phyloP scores from a whole-genome alignment of 805 yeast species.

The Candida silvatica region DNA sequence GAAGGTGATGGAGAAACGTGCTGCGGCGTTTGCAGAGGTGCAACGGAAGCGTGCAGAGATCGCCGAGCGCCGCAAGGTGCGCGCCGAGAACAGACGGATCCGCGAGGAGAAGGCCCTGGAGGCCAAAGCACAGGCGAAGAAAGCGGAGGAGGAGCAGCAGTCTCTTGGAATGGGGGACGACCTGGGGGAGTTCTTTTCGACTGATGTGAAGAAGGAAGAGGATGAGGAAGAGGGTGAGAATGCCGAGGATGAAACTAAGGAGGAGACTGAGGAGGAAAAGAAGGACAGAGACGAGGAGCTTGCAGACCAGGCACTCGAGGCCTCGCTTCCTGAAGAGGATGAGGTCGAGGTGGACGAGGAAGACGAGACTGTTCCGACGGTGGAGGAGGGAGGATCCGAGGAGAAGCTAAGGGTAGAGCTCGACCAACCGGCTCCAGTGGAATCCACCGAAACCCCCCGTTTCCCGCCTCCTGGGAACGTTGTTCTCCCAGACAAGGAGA shows the following conservation, averaged over 20 bases:
- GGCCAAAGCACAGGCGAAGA: background rate
- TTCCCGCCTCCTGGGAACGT: slow-evolving; percentile 3
- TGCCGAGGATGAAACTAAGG: slow-evolving; percentile 5
- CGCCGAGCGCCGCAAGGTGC: background rate
- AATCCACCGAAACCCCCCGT: background rate
- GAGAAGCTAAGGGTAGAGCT: slow-evolving; percentile 1
- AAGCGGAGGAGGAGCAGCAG: slow-evolving; percentile 2
- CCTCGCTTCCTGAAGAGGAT: slow-evolving; percentile 5
- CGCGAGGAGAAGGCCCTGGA: slow-evolving; percentile 5
- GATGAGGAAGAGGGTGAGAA: slow-evolving; percentile 7
- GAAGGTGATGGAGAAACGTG: slow-evolving; percentile 18
- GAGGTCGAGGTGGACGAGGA: slow-evolving; percentile 6
- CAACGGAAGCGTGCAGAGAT: background rate
- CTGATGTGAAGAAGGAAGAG: slow-evolving; percentile 6
- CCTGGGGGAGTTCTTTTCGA: slow-evolving; percentile 1
- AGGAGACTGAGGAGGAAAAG: slow-evolving; percentile 4
- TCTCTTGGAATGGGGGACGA: slow-evolving; percentile 1
- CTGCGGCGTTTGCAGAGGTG: too few relatives aligned
- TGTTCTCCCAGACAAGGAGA: slow-evolving; percentile 11
- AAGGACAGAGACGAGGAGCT: slow-evolving; percentile 3
- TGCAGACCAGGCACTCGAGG: slow-evolving; percentile 1
- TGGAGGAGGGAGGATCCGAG: too few relatives aligned
- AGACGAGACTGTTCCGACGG: background rate
- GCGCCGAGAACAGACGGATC: slow-evolving; percentile 10
- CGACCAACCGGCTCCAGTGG: too few relatives aligned